Evolutionary conservation across 164 flowering plant species (phyloP), one percentile per base, ranked within the genome.

Genomic region (Tinospora cordifolia): DNA sequence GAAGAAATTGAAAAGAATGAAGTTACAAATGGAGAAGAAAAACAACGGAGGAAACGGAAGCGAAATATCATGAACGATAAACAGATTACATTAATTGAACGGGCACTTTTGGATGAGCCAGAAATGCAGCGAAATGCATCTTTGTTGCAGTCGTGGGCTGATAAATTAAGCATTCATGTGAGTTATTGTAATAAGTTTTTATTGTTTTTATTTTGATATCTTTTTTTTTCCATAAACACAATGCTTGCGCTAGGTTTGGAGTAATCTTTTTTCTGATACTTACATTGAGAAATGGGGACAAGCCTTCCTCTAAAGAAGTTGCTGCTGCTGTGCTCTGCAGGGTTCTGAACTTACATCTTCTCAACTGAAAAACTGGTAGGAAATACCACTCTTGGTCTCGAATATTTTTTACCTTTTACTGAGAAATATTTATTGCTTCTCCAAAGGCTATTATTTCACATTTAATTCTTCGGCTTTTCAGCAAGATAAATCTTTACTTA

Each of bases 351-450:
- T 94, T 34, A 90, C 99, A 65, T 65, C 83, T 69, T 82, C 93
- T 3, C 96, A 91, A 78, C 90, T 94, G 11, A 90, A 87, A 76
- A 94, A 94, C 78, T 94, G 99, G 99, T 92, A 75, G 73, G 88
- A 62, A 75, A 49, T 39, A 21, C 1, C 21, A 19, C 63, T 60
- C 63, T 24, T 24, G 8, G 9, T 58, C 36, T 59, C 1, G 17
- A 26, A 1, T 8, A 17, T 39, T 59, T 47, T 14, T 51, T 40
- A 13, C 9, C 8, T 69, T 13, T 22, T 19, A 2, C 25, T 58
- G 64, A 15, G 4, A 46, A 24, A 11, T 59, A 30, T 22, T 4
- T 2, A 34, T 15, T n/a, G 9, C 60, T 6, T 54, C 60, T 54
- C 24, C 21, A 54, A 54, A 22, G n/a, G 60, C 19, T 54, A 7